Evolutionary conservation across 768 basidiomycete genomes (phyloP), one percentile per base, ranked within the genome.

Genomic region (Filobasidium wieringae): DNA sequence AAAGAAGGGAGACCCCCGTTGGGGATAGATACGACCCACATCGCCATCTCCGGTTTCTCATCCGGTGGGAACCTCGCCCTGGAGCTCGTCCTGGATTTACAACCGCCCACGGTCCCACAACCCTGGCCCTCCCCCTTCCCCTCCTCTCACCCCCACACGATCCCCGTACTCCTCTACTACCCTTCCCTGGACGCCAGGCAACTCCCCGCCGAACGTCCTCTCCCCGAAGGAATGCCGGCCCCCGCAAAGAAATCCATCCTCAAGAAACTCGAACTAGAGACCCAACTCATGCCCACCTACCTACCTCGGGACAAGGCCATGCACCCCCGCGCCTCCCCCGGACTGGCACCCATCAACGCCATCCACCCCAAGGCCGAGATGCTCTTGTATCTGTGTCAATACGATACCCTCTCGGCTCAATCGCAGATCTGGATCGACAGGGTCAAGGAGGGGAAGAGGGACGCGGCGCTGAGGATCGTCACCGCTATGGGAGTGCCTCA

Each of bases 161-260:
- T 47, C 43, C 43, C 43, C 43, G 43, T 47, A 19, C 43, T 47
- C 43, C 43, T 47, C 7, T 47, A 47, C 43, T 47, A 47, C 43
- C 43, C 43, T 26, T 47, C 43, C 5, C 43, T 47, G 15, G 43
- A 47, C 43, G 43, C 43, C 4, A 19, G 43, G 24, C 43, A 24
- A 2, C 29, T 47, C 14, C 43, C 43, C 43, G 29, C 22, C 43
- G 43, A 47, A 47, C 43, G 43, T 47, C 43, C 43, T 47, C 29
- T 24, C n/a, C 43, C 43, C 14, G 43, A 47, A 47, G 43, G 43
- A 6, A 47, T 47, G 43, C 14, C 14, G 5, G 22, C 43, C 43
- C 22, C 22, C 14, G 43, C 29, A 3, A 19, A 47, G 29, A 47
- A 47, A 14, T 19, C 22, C 4, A 47, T 47, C 43, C 14, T 47